Evolutionary conservation across 345 rosid genomes (phyloP).

Genomic region (Moringa oleifera): DNA sequence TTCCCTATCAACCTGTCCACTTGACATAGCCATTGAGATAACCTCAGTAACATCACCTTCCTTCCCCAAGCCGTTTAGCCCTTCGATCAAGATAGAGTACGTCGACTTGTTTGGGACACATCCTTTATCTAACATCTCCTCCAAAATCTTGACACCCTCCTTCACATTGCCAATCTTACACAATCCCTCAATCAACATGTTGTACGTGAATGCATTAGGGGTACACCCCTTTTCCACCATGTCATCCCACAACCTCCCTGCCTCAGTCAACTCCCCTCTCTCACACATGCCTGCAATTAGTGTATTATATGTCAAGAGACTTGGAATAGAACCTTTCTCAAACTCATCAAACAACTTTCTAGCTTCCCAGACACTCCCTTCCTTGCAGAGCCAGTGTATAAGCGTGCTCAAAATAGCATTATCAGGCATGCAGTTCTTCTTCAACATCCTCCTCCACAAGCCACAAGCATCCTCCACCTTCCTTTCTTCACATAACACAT

Average conservation of each 20-base stretch:
- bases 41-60: slow-evolving; percentile 48
- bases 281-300: slow-evolving; percentile 82
- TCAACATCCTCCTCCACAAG: slow-evolving; percentile 72
- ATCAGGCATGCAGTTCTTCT: slow-evolving; percentile 69
- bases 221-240: slow-evolving; percentile 75
- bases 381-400: slow-evolving; percentile 82
- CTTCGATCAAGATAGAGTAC: slow-evolving; percentile 46
- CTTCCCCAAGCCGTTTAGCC: slow-evolving; percentile 33
- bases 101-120: slow-evolving; percentile 57
- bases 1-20: slow-evolving; percentile 43
- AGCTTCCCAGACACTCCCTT: slow-evolving; percentile 60
- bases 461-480: slow-evolving; percentile 68
- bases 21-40: slow-evolving; percentile 41
- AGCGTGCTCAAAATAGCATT: slow-evolving; percentile 69
- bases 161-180: slow-evolving; percentile 54
- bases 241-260: slow-evolving; percentile 76
- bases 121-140: slow-evolving; percentile 75
- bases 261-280: slow-evolving; percentile 61
- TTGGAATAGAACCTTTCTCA: slow-evolving; percentile 64
- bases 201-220: slow-evolving; percentile 75
- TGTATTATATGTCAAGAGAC: slow-evolving; percentile 67
- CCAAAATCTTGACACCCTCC: slow-evolving; percentile 60
- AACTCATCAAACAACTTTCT: slow-evolving; percentile 75
- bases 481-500: slow-evolving; percentile 54
- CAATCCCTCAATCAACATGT: slow-evolving; percentile 66